Percentiles rank a stretch among this genome's conserved stretches.
Evolutionary conservation across 2,329 filamentous ascomycete species (phyloP).

Genomic region (Talaromyces marneffei): DNA sequence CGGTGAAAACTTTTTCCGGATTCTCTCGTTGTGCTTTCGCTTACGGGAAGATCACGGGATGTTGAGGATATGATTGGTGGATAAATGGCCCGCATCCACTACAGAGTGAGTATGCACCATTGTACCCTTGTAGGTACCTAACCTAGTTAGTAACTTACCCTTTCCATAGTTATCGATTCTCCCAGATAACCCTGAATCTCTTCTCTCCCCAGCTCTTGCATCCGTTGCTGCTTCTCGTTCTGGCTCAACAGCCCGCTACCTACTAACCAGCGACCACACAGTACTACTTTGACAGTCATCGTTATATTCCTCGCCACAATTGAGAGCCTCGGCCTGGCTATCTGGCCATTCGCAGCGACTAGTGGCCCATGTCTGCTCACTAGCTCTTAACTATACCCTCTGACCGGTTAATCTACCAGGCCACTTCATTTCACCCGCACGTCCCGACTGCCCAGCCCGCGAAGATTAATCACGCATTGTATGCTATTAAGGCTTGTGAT

Average conservation of each 20-base stretch:
- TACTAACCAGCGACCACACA: no score
- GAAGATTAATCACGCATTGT: not conserved
- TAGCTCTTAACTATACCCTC: not conserved
- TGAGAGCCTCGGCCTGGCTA: not conserved
- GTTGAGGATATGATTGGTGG: not conserved
- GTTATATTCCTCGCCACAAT: no score
- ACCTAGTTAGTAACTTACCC: no score
- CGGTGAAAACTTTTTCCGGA: conserved; percentile 11
- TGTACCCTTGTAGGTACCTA: no score
- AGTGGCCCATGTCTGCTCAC: not conserved
- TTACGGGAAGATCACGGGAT: conserved; percentile 5
- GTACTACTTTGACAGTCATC: no score
- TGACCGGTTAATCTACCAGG: not conserved
- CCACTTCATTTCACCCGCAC: not conserved
- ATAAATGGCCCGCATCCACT: not conserved
- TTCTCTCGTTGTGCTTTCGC: conserved; percentile 3
- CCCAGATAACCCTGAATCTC: no score
- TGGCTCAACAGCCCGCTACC: no score
- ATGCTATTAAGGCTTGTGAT: not conserved
- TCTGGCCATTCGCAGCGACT: not conserved
- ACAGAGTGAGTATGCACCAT: no score
- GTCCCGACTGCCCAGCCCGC: not conserved
- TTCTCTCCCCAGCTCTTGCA: not conserved
- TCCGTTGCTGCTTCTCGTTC: no score
- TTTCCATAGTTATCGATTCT: no score